These are phyloP conservation scores for Aspergillus sclerotiicarbonarius DNA, from an alignment of 495 filamentous ascomycete genomes.

Conservation along the genomic window DNA sequence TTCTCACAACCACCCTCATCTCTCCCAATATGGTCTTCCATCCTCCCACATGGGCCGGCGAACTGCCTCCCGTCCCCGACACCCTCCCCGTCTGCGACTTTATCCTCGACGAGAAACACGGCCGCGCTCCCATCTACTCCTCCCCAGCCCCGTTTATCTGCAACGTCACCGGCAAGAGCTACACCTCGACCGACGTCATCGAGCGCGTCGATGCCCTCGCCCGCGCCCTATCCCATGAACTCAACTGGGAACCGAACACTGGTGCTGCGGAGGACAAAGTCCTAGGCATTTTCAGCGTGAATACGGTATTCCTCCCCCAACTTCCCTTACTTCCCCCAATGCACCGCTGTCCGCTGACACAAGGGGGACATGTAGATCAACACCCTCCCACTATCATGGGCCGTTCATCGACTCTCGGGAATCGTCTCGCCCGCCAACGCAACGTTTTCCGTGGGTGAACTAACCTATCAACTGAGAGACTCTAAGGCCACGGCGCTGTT, in stretches of 20 bases:
- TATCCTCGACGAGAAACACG: constrained; percentile 8
- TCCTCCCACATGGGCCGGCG: constrained; percentile 11
- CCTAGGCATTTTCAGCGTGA: constrained; percentile 40
- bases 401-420: constrained; percentile 18
- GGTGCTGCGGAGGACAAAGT: constrained; percentile 33
- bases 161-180: constrained; percentile 13
- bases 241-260: constrained; percentile 16
- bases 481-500: constrained; percentile 8
- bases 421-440: constrained; percentile 15
- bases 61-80: constrained; percentile 16
- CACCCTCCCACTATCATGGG: constrained; percentile 15
- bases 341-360: no score
- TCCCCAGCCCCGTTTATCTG: constrained; percentile 10
- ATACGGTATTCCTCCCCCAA: constrained; percentile 11
- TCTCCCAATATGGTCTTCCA: constrained; percentile 10
- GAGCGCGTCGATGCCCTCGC: constrained; percentile 12
- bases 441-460: constrained; percentile 10
- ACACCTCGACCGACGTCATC: not conserved
- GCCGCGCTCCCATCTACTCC: constrained; percentile 7
- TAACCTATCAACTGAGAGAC: constrained; percentile 13
- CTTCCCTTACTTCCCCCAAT: not conserved
- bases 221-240: constrained; percentile 11
- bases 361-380: constrained; percentile 14
- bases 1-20: not conserved
- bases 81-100: constrained; percentile 14